Evolutionary conservation across 2,329 filamentous ascomycete species (phyloP), one percentile per base, ranked within the genome.

Genomic region (Sclerotinia spermophila): DNA sequence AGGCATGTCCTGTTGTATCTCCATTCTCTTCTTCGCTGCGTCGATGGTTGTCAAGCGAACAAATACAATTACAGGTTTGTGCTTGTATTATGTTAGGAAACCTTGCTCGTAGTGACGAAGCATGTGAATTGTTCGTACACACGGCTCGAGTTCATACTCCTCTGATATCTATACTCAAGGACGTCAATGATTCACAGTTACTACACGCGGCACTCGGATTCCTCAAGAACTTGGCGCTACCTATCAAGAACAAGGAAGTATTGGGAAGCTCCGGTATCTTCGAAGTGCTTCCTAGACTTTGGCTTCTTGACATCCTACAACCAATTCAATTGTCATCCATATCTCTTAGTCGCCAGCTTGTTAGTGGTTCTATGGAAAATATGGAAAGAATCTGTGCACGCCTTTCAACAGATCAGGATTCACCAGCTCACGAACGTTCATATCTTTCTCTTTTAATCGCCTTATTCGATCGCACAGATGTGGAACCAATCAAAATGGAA

Each of bases 141-240:
- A 77, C 81, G 1, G 81, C 81, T 5, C 82, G 83, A 70, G 75
- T 82, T 11, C 82, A 84, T 73, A 75, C 76, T 13, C 82, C 84
- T 0, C 80, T 90, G 2, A 77, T 84, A 61, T 70, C 77, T 24
- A 75, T 87, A 55, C 79, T 90, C 30, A 77, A 81, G 13, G 78
- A 84, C 38, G 75, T 81, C 0, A 77, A 69, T 11, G 82, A 85
- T 72, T 78, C 83, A 0, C 86, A 89, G 72, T 83, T 88, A 24
- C 81, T 88, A 0, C 87, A 90, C 75, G 83, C 86, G 1, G 81
- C 82, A 2, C 81, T 90, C 27, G 85, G 86, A 11, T 89, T 89
- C 75, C 83, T 90, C 72, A 90, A 89, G 78, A 90, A 90, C 77
- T 84, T 90, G 13, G 86, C 88, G 38, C 87, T 90, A 66, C 86